Base-by-base conservation (phyloP, 2,329 filamentous ascomycete species). In the Cytospora schulzeri region DNA sequence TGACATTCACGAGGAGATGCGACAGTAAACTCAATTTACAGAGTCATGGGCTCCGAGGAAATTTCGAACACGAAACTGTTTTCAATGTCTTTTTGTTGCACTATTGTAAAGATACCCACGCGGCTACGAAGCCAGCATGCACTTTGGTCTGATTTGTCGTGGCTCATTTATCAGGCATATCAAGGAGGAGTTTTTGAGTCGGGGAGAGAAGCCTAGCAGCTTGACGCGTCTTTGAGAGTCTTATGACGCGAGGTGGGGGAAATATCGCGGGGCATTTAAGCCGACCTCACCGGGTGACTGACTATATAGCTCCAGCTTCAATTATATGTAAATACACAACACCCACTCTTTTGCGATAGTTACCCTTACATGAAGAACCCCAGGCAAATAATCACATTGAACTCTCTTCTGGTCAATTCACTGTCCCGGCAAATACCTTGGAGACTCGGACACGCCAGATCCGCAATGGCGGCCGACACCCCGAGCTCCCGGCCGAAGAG, bases 401-500 rank as follows among this genome's bases (percentile, higher is more conserved):
- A 17, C n/a, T 12, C 9, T 2, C 31, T 6, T 12, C n/a, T 24
- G 1, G 7, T 11, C 41, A 45, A 6, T 24, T 33, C 33, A 22
- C 29, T 35, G 4, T 8, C 9, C 33, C 6, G 22, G 19, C 33
- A 41, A 15, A 22, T 35, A 31, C n/a, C 22, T 35, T 56, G 6
- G 15, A 33, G 33, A 24, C 15, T 45, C 17, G 22, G 22, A 9
- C 26, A 17, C 15, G 19, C 9, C 31, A 48, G 17, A 35, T 33
- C 26, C 26, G 28, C n/a, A 29, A 63, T 63, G 64, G 55, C 38
- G n/a, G 26, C 51, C 22, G 31, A 35, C 4, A 33, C 53, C n/a
- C 48, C 54, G 28, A 41, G 28, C 29, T 26, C 14, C 11, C n/a
- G 53, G 35, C n/a, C 53, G 1, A 66, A 66, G 45, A 63, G 64